Base-by-base conservation (phyloP, 2,329 filamentous ascomycete genomes). In the Ceratocystis alfenasii region DNA sequence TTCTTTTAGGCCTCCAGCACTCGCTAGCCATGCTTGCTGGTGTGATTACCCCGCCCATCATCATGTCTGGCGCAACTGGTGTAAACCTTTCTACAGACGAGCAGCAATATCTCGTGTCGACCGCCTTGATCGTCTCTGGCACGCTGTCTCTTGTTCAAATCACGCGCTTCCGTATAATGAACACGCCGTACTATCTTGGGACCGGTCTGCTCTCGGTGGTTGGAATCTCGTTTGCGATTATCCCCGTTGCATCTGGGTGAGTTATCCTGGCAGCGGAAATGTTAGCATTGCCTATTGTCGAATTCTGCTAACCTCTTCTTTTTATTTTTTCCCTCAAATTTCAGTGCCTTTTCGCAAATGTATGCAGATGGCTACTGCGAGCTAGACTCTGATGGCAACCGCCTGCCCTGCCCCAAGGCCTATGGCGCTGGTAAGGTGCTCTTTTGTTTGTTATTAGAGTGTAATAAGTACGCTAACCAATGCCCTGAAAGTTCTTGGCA, bases 191-290 rank as follows among this genome's bases (percentile, higher is more conserved):
- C 73, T 89, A 84, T 69, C 76, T 91, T 67, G 88, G 90, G 10
- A 94, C 90, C 0, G 90, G 90, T 1, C 76, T 94, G 28, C 85
- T 94, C 67, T 90, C 87, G 0, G 90, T 91, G 2, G 87, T 90
- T 2, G 88, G 87, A 17, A 87, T 90, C 17, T 89, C 88, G 0
- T 93, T 93, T 72, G 81, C 87, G 59, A 86, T 88, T 68, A 89
- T 92, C 68, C 83, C 87, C 2, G 84, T 91, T 30, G 87, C 88
- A 1, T 82, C 81, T 41, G 87, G 88, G 68, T 69, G 64, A 64
- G 68, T 64, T 25, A 0, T 17, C 12, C 10, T 53, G 48, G 48
- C 25, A 20, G 20, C 28, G 2, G 10, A 10, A 59, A 15, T n/a
- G 15, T 33, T 17, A 5, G 28, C 20, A 28, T 3, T 36, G 12